Conservation (phyloP, 2,329 filamentous ascomycete genomes). For the Fusarium sacchari region DNA sequence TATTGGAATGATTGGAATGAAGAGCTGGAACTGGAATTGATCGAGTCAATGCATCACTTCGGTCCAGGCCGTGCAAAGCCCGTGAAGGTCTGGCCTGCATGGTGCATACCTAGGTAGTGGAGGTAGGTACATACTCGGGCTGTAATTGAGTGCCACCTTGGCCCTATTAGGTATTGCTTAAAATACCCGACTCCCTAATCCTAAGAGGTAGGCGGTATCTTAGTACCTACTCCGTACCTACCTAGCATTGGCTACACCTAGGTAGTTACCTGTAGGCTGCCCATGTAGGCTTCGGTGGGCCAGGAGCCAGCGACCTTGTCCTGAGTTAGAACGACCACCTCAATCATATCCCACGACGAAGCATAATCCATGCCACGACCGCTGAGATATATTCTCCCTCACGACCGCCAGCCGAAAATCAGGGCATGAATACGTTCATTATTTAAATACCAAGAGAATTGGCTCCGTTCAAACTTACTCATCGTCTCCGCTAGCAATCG, state of each 20-base stretch:
- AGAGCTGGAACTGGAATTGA: conserved; percentile 1
- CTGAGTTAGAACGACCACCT: conserved; percentile 26
- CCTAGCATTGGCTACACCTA: conserved; percentile 10
- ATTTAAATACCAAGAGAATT: conserved; percentile 12
- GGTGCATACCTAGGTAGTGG: too few species aligned
- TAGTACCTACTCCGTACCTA: not conserved
- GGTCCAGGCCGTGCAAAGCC: not conserved
- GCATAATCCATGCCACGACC: conserved; percentile 12
- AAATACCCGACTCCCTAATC: not conserved
- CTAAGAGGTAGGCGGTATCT: too few species aligned
- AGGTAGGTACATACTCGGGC: not conserved
- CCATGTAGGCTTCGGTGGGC: conserved; percentile 12
- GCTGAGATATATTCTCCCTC: not conserved
- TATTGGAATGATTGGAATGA: conserved; percentile 26
- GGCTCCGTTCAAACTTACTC: conserved; percentile 24
- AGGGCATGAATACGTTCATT: not conserved
- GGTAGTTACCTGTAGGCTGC: not conserved
- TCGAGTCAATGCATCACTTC: conserved; percentile 32
- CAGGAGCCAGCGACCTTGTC: conserved; percentile 29
- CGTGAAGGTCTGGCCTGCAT: not conserved
- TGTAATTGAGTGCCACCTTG: not conserved
- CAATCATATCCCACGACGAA: conserved; percentile 24
- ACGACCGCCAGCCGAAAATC: not conserved
- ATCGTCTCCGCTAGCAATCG: conserved; percentile 26
- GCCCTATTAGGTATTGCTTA: conserved; percentile 6